Evolutionary conservation across 2,329 filamentous ascomycete genomes (phyloP), one percentile per base, ranked within the genome.

Genomic region (Claviceps cyperi): DNA sequence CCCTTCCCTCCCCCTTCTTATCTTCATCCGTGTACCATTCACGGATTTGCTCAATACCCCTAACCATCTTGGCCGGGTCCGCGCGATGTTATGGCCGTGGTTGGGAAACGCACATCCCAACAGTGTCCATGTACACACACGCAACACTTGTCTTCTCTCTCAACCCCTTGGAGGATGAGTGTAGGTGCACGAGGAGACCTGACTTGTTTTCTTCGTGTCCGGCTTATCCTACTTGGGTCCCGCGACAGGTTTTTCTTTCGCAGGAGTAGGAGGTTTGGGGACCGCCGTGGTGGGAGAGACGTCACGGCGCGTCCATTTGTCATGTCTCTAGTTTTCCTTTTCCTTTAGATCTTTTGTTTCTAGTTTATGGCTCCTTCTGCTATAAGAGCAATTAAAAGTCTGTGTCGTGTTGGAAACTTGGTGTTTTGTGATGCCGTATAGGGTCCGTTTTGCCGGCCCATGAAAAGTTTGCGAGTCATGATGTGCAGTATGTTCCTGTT

Each of bases 261-360:
- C 45, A 43, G 62, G 66, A 64, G 64, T 58, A 59, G 47, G 63
- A 64, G 58, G 52, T 51, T 57, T 53, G 57, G 54, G 56, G 61
- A 62, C 60, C 59, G 66, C 66, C 69, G 67, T 75, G 75, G 71
- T 75, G 75, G 75, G 75, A 80, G 78, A 74, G 77, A 81, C 78
- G 77, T 73, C 73, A 71, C 69, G 67, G 66, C 66, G 60, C 58
- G 63, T 69, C 63, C 51, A 53, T 53, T 17, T 46, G 46, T 51
- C 51, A 43, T 53, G 49, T 49, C 49, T 43, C 40, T 8, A 6
- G 11, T 17, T 51, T 46, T 51, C 43, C 37, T 43, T 28, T 19
- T 46, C 46, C 46, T 46, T 49, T 54, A 28, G 52, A 45, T 53
- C 51, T 48, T 48, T 24, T 15, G 21, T 28, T 28, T 43, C n/a